Percentiles rank a stretch among this genome's conserved stretches.
Conservation (phyloP, 768 basidiomycete species). For the Mycena crocata region DNA sequence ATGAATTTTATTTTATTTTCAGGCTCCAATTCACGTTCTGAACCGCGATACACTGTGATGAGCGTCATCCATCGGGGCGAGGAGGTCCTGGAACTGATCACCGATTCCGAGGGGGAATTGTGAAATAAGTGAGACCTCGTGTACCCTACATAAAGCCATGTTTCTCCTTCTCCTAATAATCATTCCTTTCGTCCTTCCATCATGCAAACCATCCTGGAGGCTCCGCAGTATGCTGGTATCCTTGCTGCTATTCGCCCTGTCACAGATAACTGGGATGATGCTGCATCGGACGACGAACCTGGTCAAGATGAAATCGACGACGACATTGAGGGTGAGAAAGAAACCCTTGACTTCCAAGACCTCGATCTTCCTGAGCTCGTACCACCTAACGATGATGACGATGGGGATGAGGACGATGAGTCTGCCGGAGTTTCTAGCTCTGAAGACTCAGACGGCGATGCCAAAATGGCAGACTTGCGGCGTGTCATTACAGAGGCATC, state of each 20-base stretch:
- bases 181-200: background rate
- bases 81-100: slow-evolving; percentile 18
- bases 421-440: no score
- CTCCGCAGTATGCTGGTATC: slow-evolving; percentile 7
- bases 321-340: slow-evolving; percentile 23
- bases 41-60: slow-evolving; percentile 12
- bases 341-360: background rate
- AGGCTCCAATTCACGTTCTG: no score
- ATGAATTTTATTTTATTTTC: no score
- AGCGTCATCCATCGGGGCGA: slow-evolving; percentile 8
- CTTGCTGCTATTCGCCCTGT: background rate
- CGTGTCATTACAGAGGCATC: slow-evolving; percentile 37
- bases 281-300: background rate
- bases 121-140: slow-evolving; percentile 12
- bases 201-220: background rate
- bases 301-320: slow-evolving; percentile 25
- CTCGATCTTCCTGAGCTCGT: slow-evolving; percentile 12
- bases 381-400: slow-evolving; percentile 16
- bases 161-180: slow-evolving; percentile 15
- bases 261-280: background rate
- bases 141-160: slow-evolving; percentile 6
- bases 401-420: no score
- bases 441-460: slow-evolving; percentile 20
- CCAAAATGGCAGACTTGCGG: slow-evolving; percentile 6
- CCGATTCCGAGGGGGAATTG: slow-evolving; percentile 13